Evolutionary conservation across 2,329 filamentous ascomycete species (phyloP), one percentile per base, ranked within the genome.

Genomic region (Botrytis fabae): DNA sequence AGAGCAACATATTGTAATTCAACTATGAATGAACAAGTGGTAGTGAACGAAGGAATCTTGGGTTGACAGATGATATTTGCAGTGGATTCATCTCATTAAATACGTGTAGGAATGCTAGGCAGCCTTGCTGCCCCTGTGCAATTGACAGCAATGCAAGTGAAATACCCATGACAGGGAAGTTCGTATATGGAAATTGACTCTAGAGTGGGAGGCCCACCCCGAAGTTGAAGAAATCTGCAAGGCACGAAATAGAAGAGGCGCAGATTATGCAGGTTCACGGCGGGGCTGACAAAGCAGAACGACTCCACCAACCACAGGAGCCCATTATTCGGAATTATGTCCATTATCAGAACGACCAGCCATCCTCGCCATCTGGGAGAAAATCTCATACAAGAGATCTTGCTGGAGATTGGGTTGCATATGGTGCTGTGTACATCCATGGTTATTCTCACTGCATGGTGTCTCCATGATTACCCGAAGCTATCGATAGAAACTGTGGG

Each of bases 341-440:
- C 63, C 64, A 66, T 40, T 66, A 54, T 66, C 32, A 66, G 64
- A 66, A 66, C 32, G 44, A 38, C 22, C 16, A 22, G 4, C n/a
- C 42, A 32, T 46, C 9, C 42, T 54, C 60, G 5, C 40, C n/a
- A 44, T 64, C 1, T 32, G 54, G 35, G n/a, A n/a, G 25, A 60
- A 10, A 14, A 40, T 40, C 60, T 20, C 20, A 40, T 25, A 8
- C 32, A 60, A 60, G 57, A 20, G 10, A n/a, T 51, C 48, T 51
- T 14, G n/a, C 10, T 14, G 14, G n/a, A 54, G 25, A 54, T 54
- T 18, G 25, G n/a, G 7, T 28, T 28, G 51, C n/a, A 57, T 28
- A 18, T n/a, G n/a, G 12, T 57, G 9, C 51, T 28, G 14, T 35
- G 1, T 25, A 14, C 6, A 16, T n/a, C 10, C 4, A 61, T n/a